phyloP scores from a whole-genome alignment of 1,284 basidiomycete species.

The Ganoderma resinaceum region DNA sequence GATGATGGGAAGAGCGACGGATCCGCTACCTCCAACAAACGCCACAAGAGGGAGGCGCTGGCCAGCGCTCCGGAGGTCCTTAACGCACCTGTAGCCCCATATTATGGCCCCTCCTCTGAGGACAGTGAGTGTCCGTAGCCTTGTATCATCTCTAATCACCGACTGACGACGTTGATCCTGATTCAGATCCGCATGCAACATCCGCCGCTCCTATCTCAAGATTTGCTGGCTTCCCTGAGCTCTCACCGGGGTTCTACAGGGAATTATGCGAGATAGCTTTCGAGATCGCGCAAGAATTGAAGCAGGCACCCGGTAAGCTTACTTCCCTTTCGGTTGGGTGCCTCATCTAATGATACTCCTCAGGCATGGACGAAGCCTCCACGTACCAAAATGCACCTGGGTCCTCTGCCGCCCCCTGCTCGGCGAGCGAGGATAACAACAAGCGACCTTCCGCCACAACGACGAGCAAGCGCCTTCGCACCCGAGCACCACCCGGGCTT shows the following conservation, averaged over 20 bases:
- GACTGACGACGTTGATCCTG: background rate
- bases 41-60: background rate
- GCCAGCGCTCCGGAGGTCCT: background rate
- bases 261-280: background rate
- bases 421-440: no score
- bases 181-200: background rate
- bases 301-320: background rate
- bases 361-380: background rate
- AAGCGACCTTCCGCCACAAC: background rate
- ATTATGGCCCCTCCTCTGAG: background rate
- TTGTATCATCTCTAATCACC: background rate
- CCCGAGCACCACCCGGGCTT: background rate
- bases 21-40: background rate
- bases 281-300: background rate
- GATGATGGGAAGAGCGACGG: background rate
- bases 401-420: background rate
- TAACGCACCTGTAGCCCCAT: background rate
- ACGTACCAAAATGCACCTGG: background rate
- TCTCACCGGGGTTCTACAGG: background rate
- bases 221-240: background rate
- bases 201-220: background rate
- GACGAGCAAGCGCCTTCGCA: background rate
- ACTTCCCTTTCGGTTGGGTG: no score
- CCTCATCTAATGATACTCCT: background rate
- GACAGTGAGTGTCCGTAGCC: background rate